These are phyloP conservation scores for Cladosporium sp. DNA, from an alignment of 2,329 filamentous ascomycete genomes.

Conservation along the genomic window DNA sequence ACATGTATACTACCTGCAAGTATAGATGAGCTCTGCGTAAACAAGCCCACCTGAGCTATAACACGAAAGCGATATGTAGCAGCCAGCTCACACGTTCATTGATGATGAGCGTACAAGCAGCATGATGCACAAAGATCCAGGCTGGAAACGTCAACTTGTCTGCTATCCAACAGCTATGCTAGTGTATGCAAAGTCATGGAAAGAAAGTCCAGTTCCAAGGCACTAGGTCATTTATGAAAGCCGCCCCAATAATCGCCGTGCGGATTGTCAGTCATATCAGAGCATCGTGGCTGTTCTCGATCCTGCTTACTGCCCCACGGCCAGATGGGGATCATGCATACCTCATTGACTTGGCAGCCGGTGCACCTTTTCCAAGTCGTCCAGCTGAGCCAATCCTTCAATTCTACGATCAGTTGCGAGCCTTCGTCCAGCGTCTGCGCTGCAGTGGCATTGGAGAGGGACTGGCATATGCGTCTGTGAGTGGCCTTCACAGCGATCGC, in stretches of 20 bases:
- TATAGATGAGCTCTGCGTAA: no score
- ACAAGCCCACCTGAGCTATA: no score
- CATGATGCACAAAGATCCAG: no score
- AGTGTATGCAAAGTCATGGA: no score
- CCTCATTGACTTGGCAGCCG: slow-evolving; percentile 54
- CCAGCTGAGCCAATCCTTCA: slow-evolving; percentile 56
- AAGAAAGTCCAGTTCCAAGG: no score
- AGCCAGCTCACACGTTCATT: no score
- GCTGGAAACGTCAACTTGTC: no score
- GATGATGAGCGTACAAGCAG: no score
- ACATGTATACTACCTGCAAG: no score
- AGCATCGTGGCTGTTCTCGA: slow-evolving; percentile 47
- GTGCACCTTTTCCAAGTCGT: slow-evolving; percentile 59
- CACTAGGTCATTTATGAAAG: not conserved
- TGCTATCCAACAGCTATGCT: no score
- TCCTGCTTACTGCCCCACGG: slow-evolving; percentile 58
- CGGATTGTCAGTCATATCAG: not conserved
- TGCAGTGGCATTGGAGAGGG: not conserved
- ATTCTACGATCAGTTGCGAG: not conserved
- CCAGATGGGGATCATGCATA: slow-evolving; percentile 66
- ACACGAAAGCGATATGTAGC: no score
- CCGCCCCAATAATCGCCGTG: not conserved
- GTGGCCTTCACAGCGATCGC: not conserved
- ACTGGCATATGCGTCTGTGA: not conserved
- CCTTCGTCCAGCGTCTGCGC: not conserved